Evolutionary conservation across 1,284 basidiomycete species (phyloP).

Genomic region (Termitomyces sp.): DNA sequence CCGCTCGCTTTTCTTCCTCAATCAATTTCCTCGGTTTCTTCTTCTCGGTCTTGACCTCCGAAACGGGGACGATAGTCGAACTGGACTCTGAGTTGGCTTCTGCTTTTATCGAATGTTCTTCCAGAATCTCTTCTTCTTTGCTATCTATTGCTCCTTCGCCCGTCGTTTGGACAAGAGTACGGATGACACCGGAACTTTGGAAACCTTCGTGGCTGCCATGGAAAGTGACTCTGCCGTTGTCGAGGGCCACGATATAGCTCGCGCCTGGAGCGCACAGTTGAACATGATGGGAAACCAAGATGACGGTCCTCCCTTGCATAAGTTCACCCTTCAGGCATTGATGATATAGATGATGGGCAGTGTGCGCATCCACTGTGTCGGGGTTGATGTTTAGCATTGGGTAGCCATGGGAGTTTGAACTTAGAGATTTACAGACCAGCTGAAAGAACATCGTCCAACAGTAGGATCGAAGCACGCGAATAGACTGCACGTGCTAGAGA

Average conservation of each 20-base stretch:
- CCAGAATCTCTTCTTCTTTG: conserved; percentile 35
- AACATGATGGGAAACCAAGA: conserved; percentile 90
- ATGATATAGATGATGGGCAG: conserved; percentile 79
- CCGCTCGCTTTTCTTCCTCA: conserved; percentile 86
- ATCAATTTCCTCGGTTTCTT: conserved; percentile 80
- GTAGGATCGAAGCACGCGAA: conserved; percentile 78
- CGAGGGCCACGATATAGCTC: conserved; percentile 73
- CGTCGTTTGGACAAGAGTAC: conserved; percentile 61
- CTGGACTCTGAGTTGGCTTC: conserved; percentile 43
- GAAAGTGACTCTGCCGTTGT: conserved; percentile 82
- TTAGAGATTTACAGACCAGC: conserved; percentile 5
- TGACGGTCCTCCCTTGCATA: conserved; percentile 72
- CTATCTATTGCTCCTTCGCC: conserved; percentile 33
- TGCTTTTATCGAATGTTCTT: conserved; percentile 21
- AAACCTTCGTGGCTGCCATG: conserved; percentile 68
- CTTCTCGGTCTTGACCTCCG: conserved; percentile 46
- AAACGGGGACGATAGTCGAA: conserved; percentile 39
- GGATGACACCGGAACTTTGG: conserved; percentile 60
- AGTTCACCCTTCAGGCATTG: conserved; percentile 85
- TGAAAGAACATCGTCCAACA: conserved; percentile 88
- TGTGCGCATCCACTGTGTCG: conserved; percentile 75
- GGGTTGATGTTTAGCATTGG: not conserved
- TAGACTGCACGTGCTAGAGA: conserved; percentile 93
- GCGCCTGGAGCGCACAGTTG: conserved; percentile 71
- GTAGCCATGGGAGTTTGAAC: not conserved